Base-by-base conservation (phyloP, 2,329 filamentous ascomycete genomes). In the Ophiosphaerella narmari region DNA sequence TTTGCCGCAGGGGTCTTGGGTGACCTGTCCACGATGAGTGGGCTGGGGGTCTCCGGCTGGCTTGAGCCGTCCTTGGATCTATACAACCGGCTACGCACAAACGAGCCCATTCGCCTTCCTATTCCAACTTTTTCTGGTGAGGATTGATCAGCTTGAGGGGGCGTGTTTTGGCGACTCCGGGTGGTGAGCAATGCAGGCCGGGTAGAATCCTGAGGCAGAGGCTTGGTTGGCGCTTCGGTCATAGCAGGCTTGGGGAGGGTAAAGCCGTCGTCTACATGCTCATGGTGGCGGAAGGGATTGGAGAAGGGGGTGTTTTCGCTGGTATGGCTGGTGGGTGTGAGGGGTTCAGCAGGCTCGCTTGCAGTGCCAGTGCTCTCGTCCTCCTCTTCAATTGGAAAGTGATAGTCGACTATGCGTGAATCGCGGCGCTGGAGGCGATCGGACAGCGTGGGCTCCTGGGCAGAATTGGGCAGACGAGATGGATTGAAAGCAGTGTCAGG, bases 311-410 rank as follows among this genome's bases (percentile, higher is more conserved):
- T 31, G 39, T 55, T 56, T 49, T 73, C 70, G 45, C 68, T 73
- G 48, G 56, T 54, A 50, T 72, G 68, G 54, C 67, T 73, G 4
- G 59, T 68, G 11, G 73, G 73, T n/a, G 73, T 75, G 35, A 72
- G 58, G 13, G 73, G 73, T 46, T 75, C 72, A 36, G 59, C 59
- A n/a, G 67, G 65, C 46, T 75, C 73, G 53, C 71, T 74, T 29
- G 64, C 71, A 6, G 71, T 72, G 40, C 69, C 70, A 29, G 63
- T 72, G 48, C 68, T 73, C 51, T 74, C 71, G 55, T 74, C 70
- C 50, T 73, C 71, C 51, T 73, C 72, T 47, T 69, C 68, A 46
- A 73, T 71, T 32, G 69, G 56, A 32, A 59, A 49, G 14, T 66
- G 66, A 38, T 54, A 62, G 16, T 70, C 65, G 34, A 62, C 52